A percentile compares a stretch with the other conserved stretches of the same genome.
Evolutionary conservation across 192 early-diverging fungal genomes (phyloP).

Genomic region (Coemansia sp.): DNA sequence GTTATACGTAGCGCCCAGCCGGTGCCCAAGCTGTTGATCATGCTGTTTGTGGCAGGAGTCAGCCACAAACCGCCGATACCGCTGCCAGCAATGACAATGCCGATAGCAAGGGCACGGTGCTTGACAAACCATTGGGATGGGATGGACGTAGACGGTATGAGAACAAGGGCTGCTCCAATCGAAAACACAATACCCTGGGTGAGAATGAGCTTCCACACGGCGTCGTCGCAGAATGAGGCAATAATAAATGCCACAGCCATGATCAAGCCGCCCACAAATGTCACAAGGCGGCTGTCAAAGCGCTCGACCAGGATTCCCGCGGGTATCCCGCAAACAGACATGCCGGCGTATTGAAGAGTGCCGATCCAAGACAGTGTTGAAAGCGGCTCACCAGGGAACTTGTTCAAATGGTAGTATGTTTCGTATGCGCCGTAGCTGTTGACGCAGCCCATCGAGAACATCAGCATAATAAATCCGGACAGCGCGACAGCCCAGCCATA

Average conservation of each 20-base stretch:
- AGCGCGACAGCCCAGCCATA: constrained; percentile 60
- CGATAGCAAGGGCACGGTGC: constrained; percentile 55
- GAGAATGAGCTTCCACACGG: constrained; percentile 64
- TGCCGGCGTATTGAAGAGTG: constrained; percentile 56
- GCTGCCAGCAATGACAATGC: constrained; percentile 57
- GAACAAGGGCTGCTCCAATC: constrained; percentile 52
- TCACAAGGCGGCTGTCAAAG: constrained; percentile 52
- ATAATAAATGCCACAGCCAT: constrained; percentile 54
- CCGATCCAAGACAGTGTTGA: constrained; percentile 59
- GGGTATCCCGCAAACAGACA: constrained; percentile 53
- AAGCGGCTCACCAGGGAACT: constrained; percentile 40
- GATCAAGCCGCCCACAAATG: constrained; percentile 55
- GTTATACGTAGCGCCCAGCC: constrained; percentile 59
- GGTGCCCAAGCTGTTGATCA: constrained; percentile 54
- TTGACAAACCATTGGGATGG: constrained; percentile 62
- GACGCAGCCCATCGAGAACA: constrained; percentile 58
- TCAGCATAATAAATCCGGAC: constrained; percentile 53
- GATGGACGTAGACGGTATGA: constrained; percentile 54
- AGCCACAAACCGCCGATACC: constrained; percentile 60
- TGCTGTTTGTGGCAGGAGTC: constrained; percentile 50
- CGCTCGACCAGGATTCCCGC: constrained; percentile 59
- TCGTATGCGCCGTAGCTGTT: constrained; percentile 61
- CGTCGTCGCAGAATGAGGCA: constrained; percentile 60
- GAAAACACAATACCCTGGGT: constrained; percentile 61
- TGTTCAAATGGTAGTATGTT: constrained; percentile 41